Base-by-base conservation (phyloP, 345 rosid species). In the Hirschfeldia incana region DNA sequence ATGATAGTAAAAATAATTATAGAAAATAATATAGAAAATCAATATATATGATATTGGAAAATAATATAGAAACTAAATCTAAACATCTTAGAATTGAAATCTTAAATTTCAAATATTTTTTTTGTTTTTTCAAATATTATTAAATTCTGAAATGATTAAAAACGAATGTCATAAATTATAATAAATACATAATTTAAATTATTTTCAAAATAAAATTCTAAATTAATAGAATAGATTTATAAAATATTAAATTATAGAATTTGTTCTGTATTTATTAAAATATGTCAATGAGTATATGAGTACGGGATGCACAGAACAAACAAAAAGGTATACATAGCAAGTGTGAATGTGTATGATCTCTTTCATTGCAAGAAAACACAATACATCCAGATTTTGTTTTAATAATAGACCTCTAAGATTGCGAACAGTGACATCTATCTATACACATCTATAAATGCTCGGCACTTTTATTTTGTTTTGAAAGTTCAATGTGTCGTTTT, bases 351-450 rank as follows among this genome's bases (percentile, higher is more conserved):
- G 29, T 30, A 73, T 44, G 32, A 21, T 34, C 28, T 64, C 49
- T 37, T 73, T 66, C 21, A 32, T 34, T 51, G 32, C 65, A 53
- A 73, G 53, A 49, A 62, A 46, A 32, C 21, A 49, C 61, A 51
- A 53, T 10, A 68, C 6, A 55, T 36, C 16, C 4, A 55, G 4
- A 5, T 21, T 4, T 33, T 21, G 21, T 21, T 15, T 55, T 42
- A 8, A 51, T 4, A 67, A 36, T 67, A 67, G 21, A 67, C 66
- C 29, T 37, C 53, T 75, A 65, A n/a, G 39, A 65, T 26, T 53
- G 58, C 51, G 16, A n/a, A 55, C 37, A 55, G 39, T 11, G 42
- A 66, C 78, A 75, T 65, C 3, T 75, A 57, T 33, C 72, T 15
- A 57, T 30, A 58, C 39, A 75, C 44, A 5, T 21, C 21, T 21